phyloP scores from a whole-genome alignment of 345 rosid species.

The Eutrema japonicum region DNA sequence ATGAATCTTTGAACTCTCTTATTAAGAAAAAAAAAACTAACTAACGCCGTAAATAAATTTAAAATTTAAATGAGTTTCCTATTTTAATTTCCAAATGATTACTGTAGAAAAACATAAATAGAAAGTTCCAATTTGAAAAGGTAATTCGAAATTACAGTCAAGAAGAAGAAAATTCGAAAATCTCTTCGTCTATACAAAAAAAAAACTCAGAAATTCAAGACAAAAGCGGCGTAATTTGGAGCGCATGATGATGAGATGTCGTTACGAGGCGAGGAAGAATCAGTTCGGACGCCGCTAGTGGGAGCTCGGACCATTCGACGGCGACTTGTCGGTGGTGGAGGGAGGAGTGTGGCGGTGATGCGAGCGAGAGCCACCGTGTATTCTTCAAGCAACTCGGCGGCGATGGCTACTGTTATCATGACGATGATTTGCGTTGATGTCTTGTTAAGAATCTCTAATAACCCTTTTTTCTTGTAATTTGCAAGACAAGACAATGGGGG shows the following conservation, averaged over 20 bases:
- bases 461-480: conserved; percentile 3
- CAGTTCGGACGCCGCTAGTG: conserved; percentile 18
- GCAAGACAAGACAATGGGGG: conserved; percentile 32
- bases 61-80: not conserved
- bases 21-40: too few relatives aligned
- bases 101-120: conserved; percentile 1
- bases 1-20: not conserved
- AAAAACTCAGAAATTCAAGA: conserved; percentile 35
- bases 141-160: conserved; percentile 17
- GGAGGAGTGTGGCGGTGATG: conserved; percentile 42
- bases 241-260: conserved; percentile 32
- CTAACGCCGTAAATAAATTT: not conserved
- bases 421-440: conserved; percentile 6
- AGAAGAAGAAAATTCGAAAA: conserved; percentile 34
- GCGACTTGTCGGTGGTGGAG: conserved; percentile 36
- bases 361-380: conserved; percentile 46
- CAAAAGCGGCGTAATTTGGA: conserved; percentile 43
- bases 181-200: conserved; percentile 20
- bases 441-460: not conserved
- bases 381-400: conserved; percentile 48
- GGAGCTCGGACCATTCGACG: conserved; percentile 35
- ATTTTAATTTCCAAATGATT: not conserved
- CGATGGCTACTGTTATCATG: conserved; percentile 47
- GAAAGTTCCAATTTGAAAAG: conserved; percentile 10
- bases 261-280: conserved; percentile 36